These are phyloP conservation scores for Metarhizium humberi DNA, from an alignment of 2,329 filamentous ascomycete species.

Conservation along the genomic window DNA sequence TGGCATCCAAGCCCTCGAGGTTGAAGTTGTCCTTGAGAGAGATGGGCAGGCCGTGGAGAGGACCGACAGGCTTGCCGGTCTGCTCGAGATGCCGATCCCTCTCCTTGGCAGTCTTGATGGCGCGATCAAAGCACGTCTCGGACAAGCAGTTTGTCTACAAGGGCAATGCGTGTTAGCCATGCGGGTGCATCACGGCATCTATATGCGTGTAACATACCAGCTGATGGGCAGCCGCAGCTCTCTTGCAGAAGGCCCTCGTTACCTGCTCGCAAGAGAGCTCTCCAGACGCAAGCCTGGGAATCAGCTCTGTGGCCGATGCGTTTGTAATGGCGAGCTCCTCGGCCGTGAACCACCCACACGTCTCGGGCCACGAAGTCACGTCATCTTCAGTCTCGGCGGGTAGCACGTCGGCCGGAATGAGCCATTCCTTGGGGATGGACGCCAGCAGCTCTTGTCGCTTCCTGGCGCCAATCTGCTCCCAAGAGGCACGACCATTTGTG, in stretches of 20 bases:
- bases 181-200: neutral
- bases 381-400: conserved; percentile 45
- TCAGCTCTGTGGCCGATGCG: conserved; percentile 30
- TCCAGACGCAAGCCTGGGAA: conserved; percentile 25
- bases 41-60: conserved; percentile 56
- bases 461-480: conserved; percentile 32
- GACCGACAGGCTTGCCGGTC: conserved; percentile 42
- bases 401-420: conserved; percentile 41
- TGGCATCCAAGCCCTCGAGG: conserved; percentile 48
- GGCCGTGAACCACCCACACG: conserved; percentile 49
- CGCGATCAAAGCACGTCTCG: conserved; percentile 46
- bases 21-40: conserved; percentile 67
- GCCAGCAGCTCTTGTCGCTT: conserved; percentile 32
- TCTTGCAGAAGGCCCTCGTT: conserved; percentile 43
- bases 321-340: conserved; percentile 38
- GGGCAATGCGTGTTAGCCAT: neutral
- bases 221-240: conserved; percentile 47
- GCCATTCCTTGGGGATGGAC: conserved; percentile 50
- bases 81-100: conserved; percentile 41
- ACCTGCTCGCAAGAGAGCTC: conserved; percentile 30
- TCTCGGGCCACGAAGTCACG: conserved; percentile 44
- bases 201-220: conserved; percentile 24
- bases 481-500: conserved; percentile 12
- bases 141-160: conserved; percentile 37
- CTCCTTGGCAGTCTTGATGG: conserved; percentile 34